Conservation (phyloP, 495 filamentous ascomycete species). For the Penicillium verhagenii region DNA sequence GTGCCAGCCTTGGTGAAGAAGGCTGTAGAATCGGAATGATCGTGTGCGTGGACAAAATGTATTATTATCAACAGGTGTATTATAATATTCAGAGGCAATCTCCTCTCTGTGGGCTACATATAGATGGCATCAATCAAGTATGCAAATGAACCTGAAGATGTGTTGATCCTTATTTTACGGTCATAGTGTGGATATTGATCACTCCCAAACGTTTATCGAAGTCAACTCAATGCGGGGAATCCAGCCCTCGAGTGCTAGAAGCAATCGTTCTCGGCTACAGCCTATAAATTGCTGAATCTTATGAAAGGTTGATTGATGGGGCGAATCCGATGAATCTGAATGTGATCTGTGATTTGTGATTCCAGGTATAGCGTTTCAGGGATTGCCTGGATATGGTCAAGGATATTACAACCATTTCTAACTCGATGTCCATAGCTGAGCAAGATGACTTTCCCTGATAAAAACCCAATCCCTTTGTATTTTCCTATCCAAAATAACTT, state of each 20-base stretch:
- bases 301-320: background rate
- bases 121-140: no score
- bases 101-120: conserved; percentile 31
- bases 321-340: conserved; percentile 63
- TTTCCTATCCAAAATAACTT: conserved; percentile 16
- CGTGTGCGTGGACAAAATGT: conserved; percentile 10
- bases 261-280: no score
- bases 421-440: conserved; percentile 59
- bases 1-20: conserved; percentile 50
- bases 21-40: conserved; percentile 23
- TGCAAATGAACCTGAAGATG: no score
- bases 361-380: conserved; percentile 85
- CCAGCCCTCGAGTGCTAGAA: no score
- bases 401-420: conserved; percentile 97
- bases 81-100: background rate
- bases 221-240: no score
- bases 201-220: no score
- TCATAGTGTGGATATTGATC: no score
- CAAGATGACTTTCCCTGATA: conserved; percentile 61
- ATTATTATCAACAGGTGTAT: conserved; percentile 21
- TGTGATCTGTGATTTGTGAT: conserved; percentile 87
- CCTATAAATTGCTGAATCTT: conserved; percentile 14
- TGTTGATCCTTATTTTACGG: no score
- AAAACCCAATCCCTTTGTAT: conserved; percentile 1
- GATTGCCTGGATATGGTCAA: conserved; percentile 86